Conservation (phyloP, 2,329 filamentous ascomycete species). For the Aureobasidium musti region DNA sequence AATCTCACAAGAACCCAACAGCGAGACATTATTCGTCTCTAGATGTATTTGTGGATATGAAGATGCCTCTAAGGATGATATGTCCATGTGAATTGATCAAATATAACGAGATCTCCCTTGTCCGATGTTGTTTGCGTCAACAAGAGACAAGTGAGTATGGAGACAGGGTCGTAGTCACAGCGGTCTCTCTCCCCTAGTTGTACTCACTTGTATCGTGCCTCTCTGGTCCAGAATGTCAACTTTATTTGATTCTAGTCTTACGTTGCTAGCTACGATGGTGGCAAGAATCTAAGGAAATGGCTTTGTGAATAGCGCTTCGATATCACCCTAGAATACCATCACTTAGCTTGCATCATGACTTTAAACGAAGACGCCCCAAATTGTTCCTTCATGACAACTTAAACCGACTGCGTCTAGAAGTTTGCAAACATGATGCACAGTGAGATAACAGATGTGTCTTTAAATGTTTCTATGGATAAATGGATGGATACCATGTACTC, state of each 20-base stretch:
- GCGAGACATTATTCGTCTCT: too few species aligned
- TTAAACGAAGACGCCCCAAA: conserved; percentile 50
- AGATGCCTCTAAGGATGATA: not conserved
- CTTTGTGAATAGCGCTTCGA: conserved; percentile 53
- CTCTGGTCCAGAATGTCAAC: conserved; percentile 49
- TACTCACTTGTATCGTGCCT: conserved; percentile 55
- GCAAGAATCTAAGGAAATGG: conserved; percentile 62
- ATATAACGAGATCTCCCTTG: not conserved
- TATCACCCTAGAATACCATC: conserved; percentile 57
- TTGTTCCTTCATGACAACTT: conserved; percentile 53
- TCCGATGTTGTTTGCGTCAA: too few species aligned
- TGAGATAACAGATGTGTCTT: too few species aligned
- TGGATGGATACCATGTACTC: too few species aligned
- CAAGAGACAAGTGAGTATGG: not conserved
- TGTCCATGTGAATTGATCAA: not conserved
- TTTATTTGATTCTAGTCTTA: conserved; percentile 52
- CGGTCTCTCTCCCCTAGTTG: conserved; percentile 59
- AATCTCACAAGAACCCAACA: not conserved
- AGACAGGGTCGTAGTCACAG: conserved; percentile 54
- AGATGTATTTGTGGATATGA: too few species aligned
- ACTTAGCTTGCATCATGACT: conserved; percentile 55
- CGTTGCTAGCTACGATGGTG: conserved; percentile 59
- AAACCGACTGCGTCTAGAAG: too few species aligned
- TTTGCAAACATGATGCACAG: too few species aligned
- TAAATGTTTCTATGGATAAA: too few species aligned